Base-by-base conservation (phyloP, 225 moss, liverwort and hornwort genomes). In the Physcomitrium patens region DNA sequence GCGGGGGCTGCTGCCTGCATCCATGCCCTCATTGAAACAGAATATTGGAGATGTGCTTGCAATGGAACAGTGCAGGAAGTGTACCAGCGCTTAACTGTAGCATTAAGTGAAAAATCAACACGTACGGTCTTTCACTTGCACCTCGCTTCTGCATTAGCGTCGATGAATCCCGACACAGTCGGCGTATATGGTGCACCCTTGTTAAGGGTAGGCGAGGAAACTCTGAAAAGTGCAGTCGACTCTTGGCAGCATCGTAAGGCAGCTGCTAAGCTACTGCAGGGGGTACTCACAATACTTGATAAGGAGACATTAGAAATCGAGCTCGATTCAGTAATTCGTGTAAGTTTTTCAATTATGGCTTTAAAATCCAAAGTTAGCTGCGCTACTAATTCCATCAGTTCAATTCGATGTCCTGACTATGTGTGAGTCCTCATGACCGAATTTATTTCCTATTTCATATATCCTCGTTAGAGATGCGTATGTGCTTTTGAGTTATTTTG, bases 1-100 rank as follows among this genome's bases (percentile, higher is more conserved):
- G 89, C 94, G 0, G 96, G 96, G 41, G 92, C 96, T 68, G 96
- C 96, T 15, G 82, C 91, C 19, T 96, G 96, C 78, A 74, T 94
- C 27, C 85, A 94, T 66, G 90, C 92, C 9, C 70, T 96, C 49
- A 89, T 92, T 22, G 92, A 92, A 72, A 80, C 81, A 42, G 89
- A 94, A 48, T 89, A 94, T 65, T 96, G 96, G 96, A 87, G 85
- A 73, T 77, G 79, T 54, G 94, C 96, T 15, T 82, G 84, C 16
- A 74, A 82, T 28, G 90, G 85, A 62, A 76, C 89, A 60, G 77
- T 94, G 28, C 83, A 81, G 14, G 89, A 86, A 57, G 76, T 88
- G 15, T 96, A 92, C 73, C 79, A 88, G 68, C 86, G 79, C 18
- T 80, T 82, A 48, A 79, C 85, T 9, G 75, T 86, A 52, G 92